Base-by-base conservation (phyloP, 192 early-diverging fungal species). In the Gryganskiella cystojenkinii region DNA sequence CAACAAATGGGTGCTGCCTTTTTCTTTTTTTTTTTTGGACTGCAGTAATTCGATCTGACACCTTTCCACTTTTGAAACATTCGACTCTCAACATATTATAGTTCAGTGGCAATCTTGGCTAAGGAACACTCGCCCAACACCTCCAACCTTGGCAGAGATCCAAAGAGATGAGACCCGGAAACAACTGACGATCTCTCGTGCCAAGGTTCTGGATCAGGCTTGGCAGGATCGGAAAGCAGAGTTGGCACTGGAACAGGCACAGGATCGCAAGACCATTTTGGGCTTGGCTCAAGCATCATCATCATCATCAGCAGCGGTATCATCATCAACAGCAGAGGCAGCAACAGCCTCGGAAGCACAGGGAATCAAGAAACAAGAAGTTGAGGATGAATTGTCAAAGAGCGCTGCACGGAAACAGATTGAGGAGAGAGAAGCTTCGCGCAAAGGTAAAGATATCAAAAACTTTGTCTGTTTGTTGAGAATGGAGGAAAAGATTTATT, bases 91-190 rank as follows among this genome's bases (percentile, higher is more conserved):
- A 33, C 22, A 19, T 27, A 15, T 25, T 22, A 2, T 56, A 78
- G 74, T 78, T 0, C 74, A 78, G 52, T 78, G 74, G 74, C 74
- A 78, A 22, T 20, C 74, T 47, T 78, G 74, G 74, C 74, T 78
- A 37, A 78, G 74, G 46, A 78, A 78, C 27, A 78, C 74, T 19
- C 65, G 74, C 30, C 46, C 27, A 30, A 42, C 58, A 17, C 55
- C 74, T 15, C 74, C 74, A 15, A 78, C 74, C 44, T 13, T 25
- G 30, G 42, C 53, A 13, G 74, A 78, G 74, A 78, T 78, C 31
- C 67, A 69, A 59, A 27, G 74, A 9, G 74, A 78, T 28, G 74
- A 78, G 33, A 49, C 67, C 3, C 52, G 74, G 20, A 78, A 78
- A 34, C 65, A 69, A 44, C 27, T 78, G 49, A 78, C 74, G 14